phyloP scores from a whole-genome alignment of 2,329 filamentous ascomycete species.

The Penicillium corylophilum region DNA sequence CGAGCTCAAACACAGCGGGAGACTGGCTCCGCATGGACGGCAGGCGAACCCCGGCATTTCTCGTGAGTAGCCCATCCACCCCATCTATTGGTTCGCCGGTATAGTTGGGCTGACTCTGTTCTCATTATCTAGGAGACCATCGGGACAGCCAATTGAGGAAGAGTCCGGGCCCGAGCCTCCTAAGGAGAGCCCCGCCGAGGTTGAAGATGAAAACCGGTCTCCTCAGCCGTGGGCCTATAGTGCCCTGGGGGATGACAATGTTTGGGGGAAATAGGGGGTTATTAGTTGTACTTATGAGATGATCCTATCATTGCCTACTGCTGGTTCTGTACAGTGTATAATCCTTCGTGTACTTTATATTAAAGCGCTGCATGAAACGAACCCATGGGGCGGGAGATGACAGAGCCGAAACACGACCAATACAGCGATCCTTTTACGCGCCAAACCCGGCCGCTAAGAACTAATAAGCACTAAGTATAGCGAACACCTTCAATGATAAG shows the following conservation, averaged over 20 bases:
- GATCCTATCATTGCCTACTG: neutral
- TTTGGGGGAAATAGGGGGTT: constrained; percentile 30
- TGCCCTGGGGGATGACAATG: constrained; percentile 38
- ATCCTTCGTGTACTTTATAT: neutral
- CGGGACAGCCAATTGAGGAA: constrained; percentile 32
- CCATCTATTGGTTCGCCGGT: constrained; percentile 3
- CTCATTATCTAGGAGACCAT: constrained; percentile 29
- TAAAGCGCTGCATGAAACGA: constrained; percentile 5
- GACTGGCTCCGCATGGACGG: constrained; percentile 61
- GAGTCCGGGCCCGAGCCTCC: constrained; percentile 11
- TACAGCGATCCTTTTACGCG: constrained; percentile 18
- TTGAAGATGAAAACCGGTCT: constrained; percentile 17
- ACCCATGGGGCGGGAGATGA: neutral
- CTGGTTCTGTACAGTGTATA: neutral
- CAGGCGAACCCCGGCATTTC: constrained; percentile 37
- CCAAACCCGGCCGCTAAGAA: no score
- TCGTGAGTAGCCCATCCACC: constrained; percentile 25
- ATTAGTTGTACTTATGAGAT: constrained; percentile 1
- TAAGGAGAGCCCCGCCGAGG: constrained; percentile 8
- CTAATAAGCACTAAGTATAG: constrained; percentile 8
- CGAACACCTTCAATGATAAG: constrained; percentile 13
- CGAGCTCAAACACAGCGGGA: constrained; percentile 63
- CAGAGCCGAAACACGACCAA: neutral
- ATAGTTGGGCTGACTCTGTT: constrained; percentile 17
- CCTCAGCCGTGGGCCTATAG: constrained; percentile 27